phyloP scores from a whole-genome alignment of 805 yeast genomes.

The Ogataea pilisensis region DNA sequence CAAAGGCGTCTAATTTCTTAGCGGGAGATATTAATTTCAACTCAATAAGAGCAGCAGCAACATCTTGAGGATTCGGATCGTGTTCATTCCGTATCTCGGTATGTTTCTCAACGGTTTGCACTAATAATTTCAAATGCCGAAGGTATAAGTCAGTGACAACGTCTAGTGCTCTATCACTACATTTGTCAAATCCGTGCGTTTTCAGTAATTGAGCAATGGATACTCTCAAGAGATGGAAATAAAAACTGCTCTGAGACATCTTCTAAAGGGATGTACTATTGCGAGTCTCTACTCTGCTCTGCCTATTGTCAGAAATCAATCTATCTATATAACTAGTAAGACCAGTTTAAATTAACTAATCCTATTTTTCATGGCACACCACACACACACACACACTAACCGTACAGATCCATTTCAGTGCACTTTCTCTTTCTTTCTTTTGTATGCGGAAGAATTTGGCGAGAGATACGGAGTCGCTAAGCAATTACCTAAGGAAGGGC shows the following conservation, averaged over 20 bases:
- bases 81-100: conserved; percentile 41
- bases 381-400: no score
- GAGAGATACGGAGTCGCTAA: no score
- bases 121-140: conserved; percentile 54
- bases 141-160: conserved; percentile 73
- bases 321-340: not conserved
- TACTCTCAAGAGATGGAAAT: conserved; percentile 29
- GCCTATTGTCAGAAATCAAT: no score
- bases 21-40: conserved; percentile 60
- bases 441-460: no score
- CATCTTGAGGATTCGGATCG: conserved; percentile 52
- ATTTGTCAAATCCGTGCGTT: conserved; percentile 79
- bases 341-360: no score
- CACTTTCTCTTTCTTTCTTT: no score
- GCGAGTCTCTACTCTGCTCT: no score
- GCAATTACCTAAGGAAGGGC: no score
- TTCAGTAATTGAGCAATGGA: conserved; percentile 55
- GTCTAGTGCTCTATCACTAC: conserved; percentile 68
- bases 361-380: no score
- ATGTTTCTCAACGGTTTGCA: conserved; percentile 45
- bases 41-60: conserved; percentile 64
- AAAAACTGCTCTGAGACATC: conserved; percentile 26
- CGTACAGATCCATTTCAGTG: no score
- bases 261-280: no score
- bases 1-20: conserved; percentile 50